These are phyloP conservation scores for Skeletonema menzelii DNA, from an alignment of 108 stramenopile species.

Conservation along the genomic window DNA sequence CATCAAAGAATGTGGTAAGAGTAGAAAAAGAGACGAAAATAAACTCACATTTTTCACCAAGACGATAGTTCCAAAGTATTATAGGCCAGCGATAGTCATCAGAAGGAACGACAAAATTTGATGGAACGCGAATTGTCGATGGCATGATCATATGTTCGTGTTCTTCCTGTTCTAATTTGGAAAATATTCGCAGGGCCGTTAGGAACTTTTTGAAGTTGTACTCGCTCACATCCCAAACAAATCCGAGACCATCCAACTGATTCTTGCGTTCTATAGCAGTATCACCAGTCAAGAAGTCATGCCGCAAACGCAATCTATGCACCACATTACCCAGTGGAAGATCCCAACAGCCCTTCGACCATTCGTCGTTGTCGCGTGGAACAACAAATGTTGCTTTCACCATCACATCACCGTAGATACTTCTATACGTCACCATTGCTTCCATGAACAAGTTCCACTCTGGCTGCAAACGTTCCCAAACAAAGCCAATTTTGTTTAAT, in stretches of 20 bases:
- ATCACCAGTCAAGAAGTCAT: slow-evolving; percentile 63
- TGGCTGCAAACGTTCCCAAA: slow-evolving; percentile 85
- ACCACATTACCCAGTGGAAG: slow-evolving; percentile 68
- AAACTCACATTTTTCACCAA: slow-evolving; percentile 70
- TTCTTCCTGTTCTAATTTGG: slow-evolving; percentile 39
- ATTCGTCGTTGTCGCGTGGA: slow-evolving; percentile 50
- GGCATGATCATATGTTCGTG: slow-evolving; percentile 9
- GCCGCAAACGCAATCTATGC: slow-evolving; percentile 61
- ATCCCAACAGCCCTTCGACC: slow-evolving; percentile 72
- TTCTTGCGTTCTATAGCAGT: slow-evolving; percentile 40
- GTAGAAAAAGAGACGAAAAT: neutral
- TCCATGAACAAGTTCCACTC: slow-evolving; percentile 85
- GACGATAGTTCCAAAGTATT: slow-evolving; percentile 66
- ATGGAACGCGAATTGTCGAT: slow-evolving; percentile 58
- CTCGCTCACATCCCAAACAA: slow-evolving; percentile 78
- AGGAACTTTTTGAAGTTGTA: slow-evolving; percentile 59
- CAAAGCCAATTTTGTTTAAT: slow-evolving; percentile 74
- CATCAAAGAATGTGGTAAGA: too few species aligned
- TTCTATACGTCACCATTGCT: slow-evolving; percentile 56
- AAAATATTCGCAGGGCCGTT: slow-evolving; percentile 54
- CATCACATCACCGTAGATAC: slow-evolving; percentile 53
- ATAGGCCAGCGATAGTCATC: slow-evolving; percentile 66
- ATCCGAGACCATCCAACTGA: slow-evolving; percentile 72
- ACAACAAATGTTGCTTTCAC: slow-evolving; percentile 78
- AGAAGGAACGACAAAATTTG: slow-evolving; percentile 66